Conservation (phyloP, 805 yeast species). For the Pichia thaimueangensis region DNA sequence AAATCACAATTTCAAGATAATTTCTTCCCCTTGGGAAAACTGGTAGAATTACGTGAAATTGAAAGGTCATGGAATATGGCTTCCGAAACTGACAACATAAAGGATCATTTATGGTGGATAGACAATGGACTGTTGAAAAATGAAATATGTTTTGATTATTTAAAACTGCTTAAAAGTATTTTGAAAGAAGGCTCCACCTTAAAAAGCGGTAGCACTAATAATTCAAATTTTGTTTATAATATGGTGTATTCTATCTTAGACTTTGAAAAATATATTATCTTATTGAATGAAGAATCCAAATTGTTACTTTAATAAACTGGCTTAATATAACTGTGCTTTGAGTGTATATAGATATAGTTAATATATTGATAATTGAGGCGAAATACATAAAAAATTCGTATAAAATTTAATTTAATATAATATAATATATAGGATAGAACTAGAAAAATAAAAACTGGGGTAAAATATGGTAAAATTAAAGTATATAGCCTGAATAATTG, state of each 20-base stretch:
- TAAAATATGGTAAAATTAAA: too few relatives aligned
- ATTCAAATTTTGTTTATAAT: background rate
- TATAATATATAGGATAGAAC: too few relatives aligned
- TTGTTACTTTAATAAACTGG: slow-evolving; percentile 10
- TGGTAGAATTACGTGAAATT: slow-evolving; percentile 8
- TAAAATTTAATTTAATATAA: too few relatives aligned
- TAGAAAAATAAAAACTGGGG: too few relatives aligned
- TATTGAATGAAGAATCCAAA: slow-evolving; percentile 19
- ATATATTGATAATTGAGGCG: too few relatives aligned
- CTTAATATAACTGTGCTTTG: too few relatives aligned
- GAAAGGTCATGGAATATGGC: slow-evolving; percentile 5
- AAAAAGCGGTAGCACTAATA: too few relatives aligned
- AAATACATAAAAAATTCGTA: too few relatives aligned
- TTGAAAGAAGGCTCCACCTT: too few relatives aligned
- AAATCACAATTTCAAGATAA: background rate
- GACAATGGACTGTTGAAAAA: slow-evolving; percentile 9
- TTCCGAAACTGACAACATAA: background rate
- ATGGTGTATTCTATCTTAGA: slow-evolving; percentile 8
- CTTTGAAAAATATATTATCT: slow-evolving; percentile 19
- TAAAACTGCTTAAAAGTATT: slow-evolving; percentile 4
- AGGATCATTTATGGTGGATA: slow-evolving; percentile 4
- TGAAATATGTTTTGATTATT: slow-evolving; percentile 14
- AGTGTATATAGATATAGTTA: too few relatives aligned
- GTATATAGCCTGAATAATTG: too few relatives aligned
- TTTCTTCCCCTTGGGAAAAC: slow-evolving; percentile 6